These are phyloP conservation scores for Candida pseudofarinosa DNA, from an alignment of 805 yeast species.

Conservation along the genomic window DNA sequence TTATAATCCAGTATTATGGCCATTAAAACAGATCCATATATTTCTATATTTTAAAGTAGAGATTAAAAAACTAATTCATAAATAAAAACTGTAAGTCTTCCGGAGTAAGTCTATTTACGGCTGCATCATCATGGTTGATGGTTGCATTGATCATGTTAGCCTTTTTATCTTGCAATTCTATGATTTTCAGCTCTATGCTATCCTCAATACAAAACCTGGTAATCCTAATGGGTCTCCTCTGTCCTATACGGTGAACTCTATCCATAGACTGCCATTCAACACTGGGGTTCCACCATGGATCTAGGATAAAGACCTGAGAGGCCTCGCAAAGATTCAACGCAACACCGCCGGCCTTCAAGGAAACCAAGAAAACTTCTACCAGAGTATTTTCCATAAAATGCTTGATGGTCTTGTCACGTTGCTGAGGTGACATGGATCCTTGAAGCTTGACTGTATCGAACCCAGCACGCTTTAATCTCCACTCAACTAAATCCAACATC, in stretches of 20 bases:
- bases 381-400: conserved; percentile 89
- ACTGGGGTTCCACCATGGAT: conserved; percentile 99
- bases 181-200: conserved; percentile 92
- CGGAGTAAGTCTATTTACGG: conserved; percentile 83
- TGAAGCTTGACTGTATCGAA: conserved; percentile 90
- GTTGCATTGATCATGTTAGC: conserved; percentile 99
- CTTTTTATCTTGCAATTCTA: conserved; percentile 94
- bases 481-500: conserved; percentile 92
- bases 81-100: conserved; percentile 94
- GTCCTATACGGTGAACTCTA: conserved; percentile 97
- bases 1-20: background rate
- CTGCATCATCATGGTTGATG: conserved; percentile 86
- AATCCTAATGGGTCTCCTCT: conserved; percentile 87
- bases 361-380: conserved; percentile 91
- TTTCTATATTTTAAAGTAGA: background rate
- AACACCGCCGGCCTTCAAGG: conserved; percentile 98
- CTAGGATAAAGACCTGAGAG: conserved; percentile 90
- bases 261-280: conserved; percentile 99
- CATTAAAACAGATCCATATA: background rate
- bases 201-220: conserved; percentile 94
- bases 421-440: conserved; percentile 96
- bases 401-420: conserved; percentile 85
- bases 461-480: conserved; percentile 94
- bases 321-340: conserved; percentile 96
- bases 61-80: conserved; percentile 49